Conservation (phyloP, 225 moss, liverwort and hornwort species). For the Thuidium tamariscinum region DNA sequence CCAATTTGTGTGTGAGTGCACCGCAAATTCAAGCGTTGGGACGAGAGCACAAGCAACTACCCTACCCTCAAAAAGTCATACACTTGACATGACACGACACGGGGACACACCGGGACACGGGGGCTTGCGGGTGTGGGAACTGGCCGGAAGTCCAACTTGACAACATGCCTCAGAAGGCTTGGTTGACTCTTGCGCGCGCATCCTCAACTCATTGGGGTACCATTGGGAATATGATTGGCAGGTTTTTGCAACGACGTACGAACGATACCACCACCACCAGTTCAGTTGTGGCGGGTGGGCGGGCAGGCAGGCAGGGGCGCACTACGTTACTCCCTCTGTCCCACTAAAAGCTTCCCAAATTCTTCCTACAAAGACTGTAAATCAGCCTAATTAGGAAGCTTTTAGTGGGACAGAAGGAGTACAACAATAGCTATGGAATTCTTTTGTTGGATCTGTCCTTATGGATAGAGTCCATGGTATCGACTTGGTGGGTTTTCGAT, state of each 20-base stretch:
- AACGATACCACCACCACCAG: not conserved
- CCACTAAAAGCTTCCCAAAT: too few relatives aligned
- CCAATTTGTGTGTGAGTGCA: not conserved
- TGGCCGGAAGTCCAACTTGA: constrained; percentile 4
- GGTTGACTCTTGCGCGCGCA: not conserved
- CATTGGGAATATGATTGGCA: constrained; percentile 19
- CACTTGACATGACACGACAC: constrained; percentile 8
- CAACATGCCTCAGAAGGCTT: constrained; percentile 9
- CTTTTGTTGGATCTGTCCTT: too few relatives aligned
- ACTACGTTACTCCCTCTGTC: too few relatives aligned
- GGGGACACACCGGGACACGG: constrained; percentile 3
- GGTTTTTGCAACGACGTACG: not conserved
- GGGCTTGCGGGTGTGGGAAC: not conserved
- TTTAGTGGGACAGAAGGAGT: too few relatives aligned
- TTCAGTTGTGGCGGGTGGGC: too few relatives aligned
- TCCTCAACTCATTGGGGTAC: constrained; percentile 4
- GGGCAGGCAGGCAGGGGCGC: not conserved
- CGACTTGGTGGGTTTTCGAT: too few relatives aligned
- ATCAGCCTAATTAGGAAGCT: too few relatives aligned
- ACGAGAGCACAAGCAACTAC: not conserved
- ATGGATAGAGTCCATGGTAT: too few relatives aligned
- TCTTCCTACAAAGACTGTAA: too few relatives aligned
- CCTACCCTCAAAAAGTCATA: not conserved
- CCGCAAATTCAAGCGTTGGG: not conserved
- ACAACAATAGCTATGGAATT: too few relatives aligned